A percentile compares a stretch with the other conserved stretches of the same genome.
These are phyloP conservation scores for Clonostachys byssicola DNA, from an alignment of 2,329 filamentous ascomycete species.

Conservation along the genomic window DNA sequence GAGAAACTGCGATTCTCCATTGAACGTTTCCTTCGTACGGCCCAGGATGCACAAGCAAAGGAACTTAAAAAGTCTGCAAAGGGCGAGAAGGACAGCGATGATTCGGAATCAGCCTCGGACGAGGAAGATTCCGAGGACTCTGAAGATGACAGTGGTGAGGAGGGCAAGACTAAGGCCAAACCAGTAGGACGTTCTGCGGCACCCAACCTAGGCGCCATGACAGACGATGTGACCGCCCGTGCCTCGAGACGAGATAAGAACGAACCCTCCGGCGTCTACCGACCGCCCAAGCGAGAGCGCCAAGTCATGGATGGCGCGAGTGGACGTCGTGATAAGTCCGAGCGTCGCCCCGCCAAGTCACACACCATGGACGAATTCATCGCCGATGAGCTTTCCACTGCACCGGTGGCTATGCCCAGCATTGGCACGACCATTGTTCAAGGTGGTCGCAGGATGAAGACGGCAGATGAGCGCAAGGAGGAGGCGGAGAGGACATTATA, in stretches of 20 bases:
- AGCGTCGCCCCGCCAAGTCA: slow-evolving; percentile 66
- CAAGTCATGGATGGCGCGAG: slow-evolving; percentile 75
- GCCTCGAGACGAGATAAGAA: slow-evolving; percentile 19
- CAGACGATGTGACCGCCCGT: slow-evolving; percentile 23
- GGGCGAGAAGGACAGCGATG: slow-evolving; percentile 10
- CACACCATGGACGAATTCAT: slow-evolving; percentile 91
- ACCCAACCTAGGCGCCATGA: slow-evolving; percentile 21
- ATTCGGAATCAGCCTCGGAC: slow-evolving; percentile 15
- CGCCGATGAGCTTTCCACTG: slow-evolving; percentile 74
- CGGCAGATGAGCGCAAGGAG: slow-evolving; percentile 67
- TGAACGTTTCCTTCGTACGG: slow-evolving; percentile 86
- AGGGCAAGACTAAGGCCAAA: slow-evolving; percentile 1
- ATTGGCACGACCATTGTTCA: slow-evolving; percentile 86
- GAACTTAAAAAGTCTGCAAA: slow-evolving; percentile 17
- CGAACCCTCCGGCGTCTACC: slow-evolving; percentile 69
- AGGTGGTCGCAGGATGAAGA: slow-evolving; percentile 76
- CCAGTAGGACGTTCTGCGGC: slow-evolving; percentile 13
- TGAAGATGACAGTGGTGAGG: not conserved
- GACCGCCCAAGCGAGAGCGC: slow-evolving; percentile 82
- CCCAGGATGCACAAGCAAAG: slow-evolving; percentile 59
- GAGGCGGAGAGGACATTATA: slow-evolving; percentile 80
- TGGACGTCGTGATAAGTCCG: slow-evolving; percentile 52
- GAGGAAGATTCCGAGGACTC: slow-evolving; percentile 2
- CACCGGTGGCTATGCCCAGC: slow-evolving; percentile 79
- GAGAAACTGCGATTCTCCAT: slow-evolving; percentile 91